Evolutionary conservation across 2,329 filamentous ascomycete species (phyloP), one percentile per base, ranked within the genome.

Genomic region (Myotisia sp.): DNA sequence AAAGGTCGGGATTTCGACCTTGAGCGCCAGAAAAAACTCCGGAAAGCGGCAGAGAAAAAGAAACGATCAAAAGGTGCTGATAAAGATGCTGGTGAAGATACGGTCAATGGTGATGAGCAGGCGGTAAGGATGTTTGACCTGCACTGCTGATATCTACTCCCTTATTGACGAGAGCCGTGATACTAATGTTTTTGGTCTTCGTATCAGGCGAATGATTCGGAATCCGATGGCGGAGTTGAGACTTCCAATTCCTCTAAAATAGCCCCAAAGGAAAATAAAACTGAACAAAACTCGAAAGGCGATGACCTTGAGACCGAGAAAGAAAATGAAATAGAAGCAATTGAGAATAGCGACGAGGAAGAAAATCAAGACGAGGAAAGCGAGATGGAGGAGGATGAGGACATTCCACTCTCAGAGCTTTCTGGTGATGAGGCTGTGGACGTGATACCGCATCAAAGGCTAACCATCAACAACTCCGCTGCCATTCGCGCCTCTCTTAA

Each of bases 401-500:
- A 92, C 44, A 85, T 94, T 28, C 79, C 86, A 3, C 72, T 93
- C 43, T 92, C 84, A 20, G 86, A 94, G 48, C 76, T 79, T 26
- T 68, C 80, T 35, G 83, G 81, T 13, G 80, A 82, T 43, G 85
- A 92, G 49, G 79, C 74, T 48, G 82, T 82, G 59, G 86, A 93
- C 52, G 71, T 93, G 26, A 74, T 92, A 41, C 83, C 85, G 10
- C 81, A 92, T 62, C 84, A 90, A 55, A 81, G 85, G 48, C 76
- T 94, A 45, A 94, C 86, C 34, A 95, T 95, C 64, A 94, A 98
- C 71, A 98, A 98, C 65, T 86, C 81, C 35, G 68, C 81, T 44
- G 90, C 87, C 21, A 80, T 98, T 33, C 72, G 74, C 44, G 68
- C 81, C 46, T 76, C 84, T 8, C 70, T 92, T 42, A 79, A 80